phyloP scores from a whole-genome alignment of 2,329 filamentous ascomycete species.

The Penicillium capsulatum region DNA sequence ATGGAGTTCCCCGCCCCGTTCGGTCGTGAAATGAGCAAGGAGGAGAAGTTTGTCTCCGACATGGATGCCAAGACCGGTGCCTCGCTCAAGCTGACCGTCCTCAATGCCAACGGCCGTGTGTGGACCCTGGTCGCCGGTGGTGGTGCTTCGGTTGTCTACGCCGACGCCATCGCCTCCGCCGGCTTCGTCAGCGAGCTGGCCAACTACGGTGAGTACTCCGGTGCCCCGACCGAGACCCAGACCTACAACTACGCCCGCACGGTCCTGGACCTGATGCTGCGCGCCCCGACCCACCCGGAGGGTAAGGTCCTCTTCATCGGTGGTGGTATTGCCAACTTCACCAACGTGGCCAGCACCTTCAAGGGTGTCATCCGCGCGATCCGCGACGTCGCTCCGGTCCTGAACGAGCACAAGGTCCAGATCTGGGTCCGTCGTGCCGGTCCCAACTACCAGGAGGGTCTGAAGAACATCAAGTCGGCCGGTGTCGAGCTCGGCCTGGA shows the following conservation, averaged over 20 bases:
- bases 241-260: conserved; percentile 99
- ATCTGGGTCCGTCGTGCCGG: conserved; percentile 92
- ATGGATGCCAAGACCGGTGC: conserved; percentile 99
- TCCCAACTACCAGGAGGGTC: conserved; percentile 98
- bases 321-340: conserved; percentile 99
- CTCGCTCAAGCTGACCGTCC: conserved; percentile 94
- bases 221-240: conserved; percentile 96
- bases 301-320: conserved; percentile 99
- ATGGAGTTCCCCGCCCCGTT: conserved; percentile 99
- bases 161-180: conserved; percentile 93
- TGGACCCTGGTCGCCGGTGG: conserved; percentile 99
- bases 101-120: conserved; percentile 86
- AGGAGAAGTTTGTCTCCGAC: conserved; percentile 98
- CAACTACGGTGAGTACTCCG: conserved; percentile 99
- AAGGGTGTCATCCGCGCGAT: conserved; percentile 98
- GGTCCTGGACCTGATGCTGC: conserved; percentile 94
- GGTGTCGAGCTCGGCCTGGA: conserved; percentile 89
- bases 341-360: conserved; percentile 98
- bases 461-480: conserved; percentile 99
- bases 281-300: conserved; percentile 75
- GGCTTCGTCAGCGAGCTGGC: conserved; percentile 94
- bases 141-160: conserved; percentile 98
- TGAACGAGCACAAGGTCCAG: conserved; percentile 94
- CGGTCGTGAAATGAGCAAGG: conserved; percentile 96
- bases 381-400: conserved; percentile 76